These are phyloP conservation scores for Botrytis hyacinthi DNA, from an alignment of 2,329 filamentous ascomycete genomes.

Conservation along the genomic window DNA sequence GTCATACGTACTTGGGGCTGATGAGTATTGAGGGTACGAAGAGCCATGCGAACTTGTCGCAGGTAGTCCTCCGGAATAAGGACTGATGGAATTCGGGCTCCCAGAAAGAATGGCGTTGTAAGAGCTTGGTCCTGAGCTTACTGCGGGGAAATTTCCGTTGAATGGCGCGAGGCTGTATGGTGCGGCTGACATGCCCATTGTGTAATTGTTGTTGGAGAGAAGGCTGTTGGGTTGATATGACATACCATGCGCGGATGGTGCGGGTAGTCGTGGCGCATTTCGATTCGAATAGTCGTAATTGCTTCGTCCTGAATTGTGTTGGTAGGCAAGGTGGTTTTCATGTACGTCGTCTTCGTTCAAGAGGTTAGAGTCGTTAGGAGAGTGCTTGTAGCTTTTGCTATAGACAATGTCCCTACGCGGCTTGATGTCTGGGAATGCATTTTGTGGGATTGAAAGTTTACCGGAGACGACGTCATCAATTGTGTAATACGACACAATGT, in stretches of 20 bases:
- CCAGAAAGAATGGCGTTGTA: slow-evolving; percentile 2
- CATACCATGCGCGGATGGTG: slow-evolving; percentile 27
- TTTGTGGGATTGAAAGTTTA: slow-evolving; percentile 56
- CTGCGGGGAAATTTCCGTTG: slow-evolving; percentile 10
- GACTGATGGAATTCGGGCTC: neutral
- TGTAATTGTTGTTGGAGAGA: slow-evolving; percentile 29
- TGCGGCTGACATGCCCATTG: slow-evolving; percentile 24
- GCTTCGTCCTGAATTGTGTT: neutral
- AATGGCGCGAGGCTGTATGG: slow-evolving; percentile 26
- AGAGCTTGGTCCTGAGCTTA: slow-evolving; percentile 11
- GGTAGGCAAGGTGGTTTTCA: slow-evolving; percentile 1
- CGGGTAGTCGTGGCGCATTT: slow-evolving; percentile 33
- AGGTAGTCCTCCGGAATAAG: slow-evolving; percentile 22
- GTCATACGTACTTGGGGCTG: slow-evolving; percentile 30
- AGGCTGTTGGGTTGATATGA: slow-evolving; percentile 27
- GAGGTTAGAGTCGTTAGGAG: slow-evolving; percentile 58
- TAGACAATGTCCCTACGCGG: slow-evolving; percentile 58
- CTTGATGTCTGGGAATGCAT: slow-evolving; percentile 51
- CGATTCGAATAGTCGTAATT: slow-evolving; percentile 31
- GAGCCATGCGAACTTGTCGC: slow-evolving; percentile 6
- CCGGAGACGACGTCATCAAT: slow-evolving; percentile 69
- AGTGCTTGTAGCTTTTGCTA: slow-evolving; percentile 64
- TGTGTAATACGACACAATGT: slow-evolving; percentile 86
- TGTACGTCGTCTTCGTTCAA: slow-evolving; percentile 33
- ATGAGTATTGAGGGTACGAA: slow-evolving; percentile 32